phyloP scores from a whole-genome alignment of 1,284 basidiomycete genomes.

The Inonotus hispidus region DNA sequence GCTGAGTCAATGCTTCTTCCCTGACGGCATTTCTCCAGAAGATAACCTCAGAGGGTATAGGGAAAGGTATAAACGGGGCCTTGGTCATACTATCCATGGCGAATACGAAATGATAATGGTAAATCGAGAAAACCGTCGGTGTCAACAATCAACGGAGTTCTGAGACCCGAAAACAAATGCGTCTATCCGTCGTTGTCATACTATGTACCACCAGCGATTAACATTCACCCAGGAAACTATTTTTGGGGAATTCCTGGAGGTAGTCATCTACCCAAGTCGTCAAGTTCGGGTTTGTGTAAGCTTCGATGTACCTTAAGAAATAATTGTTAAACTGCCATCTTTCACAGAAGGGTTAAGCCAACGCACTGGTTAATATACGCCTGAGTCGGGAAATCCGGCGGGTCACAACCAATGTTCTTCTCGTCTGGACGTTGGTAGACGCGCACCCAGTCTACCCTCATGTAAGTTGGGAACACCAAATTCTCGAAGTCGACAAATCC shows the following conservation, averaged over 20 bases:
- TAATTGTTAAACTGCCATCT: not conserved
- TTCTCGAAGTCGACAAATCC: conserved; percentile 61
- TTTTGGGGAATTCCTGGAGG: conserved; percentile 57
- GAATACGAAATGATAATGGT: not conserved
- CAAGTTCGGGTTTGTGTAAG: conserved; percentile 36
- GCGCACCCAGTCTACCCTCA: conserved; percentile 80
- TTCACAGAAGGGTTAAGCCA: not conserved
- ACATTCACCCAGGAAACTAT: conserved; percentile 47
- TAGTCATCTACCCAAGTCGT: conserved; percentile 43
- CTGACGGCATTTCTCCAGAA: too few species aligned
- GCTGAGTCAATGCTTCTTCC: not conserved
- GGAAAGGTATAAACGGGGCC: not conserved
- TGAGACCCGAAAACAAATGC: not conserved
- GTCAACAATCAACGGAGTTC: not conserved
- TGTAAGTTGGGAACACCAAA: conserved; percentile 62
- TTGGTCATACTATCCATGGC: not conserved
- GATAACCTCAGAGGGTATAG: not conserved
- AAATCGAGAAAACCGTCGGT: not conserved
- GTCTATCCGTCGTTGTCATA: not conserved
- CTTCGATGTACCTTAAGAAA: conserved; percentile 29
- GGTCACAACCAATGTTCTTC: conserved; percentile 81
- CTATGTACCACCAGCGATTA: conserved; percentile 22
- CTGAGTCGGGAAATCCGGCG: conserved; percentile 69
- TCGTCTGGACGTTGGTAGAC: conserved; percentile 69
- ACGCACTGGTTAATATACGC: conserved; percentile 68